Conservation (phyloP, 345 rosid species). For the Nephelium lappaceum region DNA sequence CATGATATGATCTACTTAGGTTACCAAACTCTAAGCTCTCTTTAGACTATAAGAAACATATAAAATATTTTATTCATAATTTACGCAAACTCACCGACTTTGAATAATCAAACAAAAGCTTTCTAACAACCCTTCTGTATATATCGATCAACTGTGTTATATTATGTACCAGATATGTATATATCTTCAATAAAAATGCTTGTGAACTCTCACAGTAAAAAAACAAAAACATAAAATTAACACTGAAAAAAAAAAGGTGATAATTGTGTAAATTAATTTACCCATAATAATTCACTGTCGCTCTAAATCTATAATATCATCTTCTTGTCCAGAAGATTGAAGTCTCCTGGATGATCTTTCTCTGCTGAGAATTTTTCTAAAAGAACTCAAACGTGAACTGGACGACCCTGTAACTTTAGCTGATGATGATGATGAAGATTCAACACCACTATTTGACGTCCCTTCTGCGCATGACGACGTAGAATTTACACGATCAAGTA, state of each 20-base stretch:
- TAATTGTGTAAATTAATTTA: not conserved
- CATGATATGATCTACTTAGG: not conserved
- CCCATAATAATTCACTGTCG: slow-evolving; percentile 32
- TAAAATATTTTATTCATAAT: not conserved
- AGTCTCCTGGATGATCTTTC: slow-evolving; percentile 53
- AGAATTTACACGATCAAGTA: slow-evolving; percentile 27
- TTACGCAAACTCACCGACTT: not conserved
- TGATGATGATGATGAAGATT: slow-evolving; percentile 2
- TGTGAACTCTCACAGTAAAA: not conserved
- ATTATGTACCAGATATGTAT: not conserved
- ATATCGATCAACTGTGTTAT: not conserved
- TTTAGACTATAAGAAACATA: not conserved
- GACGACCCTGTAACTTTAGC: slow-evolving; percentile 35
- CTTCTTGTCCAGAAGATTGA: slow-evolving; percentile 36
- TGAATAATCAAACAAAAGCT: not conserved
- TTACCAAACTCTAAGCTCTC: slow-evolving; percentile 15
- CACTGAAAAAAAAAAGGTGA: not conserved
- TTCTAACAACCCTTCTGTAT: not conserved
- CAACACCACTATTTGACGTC: slow-evolving; percentile 22
- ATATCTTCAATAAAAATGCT: not conserved
- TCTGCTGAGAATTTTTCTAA: slow-evolving; percentile 40
- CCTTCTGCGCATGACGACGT: slow-evolving; percentile 23
- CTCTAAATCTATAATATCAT: slow-evolving; percentile 41
- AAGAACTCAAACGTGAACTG: slow-evolving; percentile 46
- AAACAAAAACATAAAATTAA: not conserved